Base-by-base conservation (phyloP, 305 asterid species). In the Fraxinus paxiana region DNA sequence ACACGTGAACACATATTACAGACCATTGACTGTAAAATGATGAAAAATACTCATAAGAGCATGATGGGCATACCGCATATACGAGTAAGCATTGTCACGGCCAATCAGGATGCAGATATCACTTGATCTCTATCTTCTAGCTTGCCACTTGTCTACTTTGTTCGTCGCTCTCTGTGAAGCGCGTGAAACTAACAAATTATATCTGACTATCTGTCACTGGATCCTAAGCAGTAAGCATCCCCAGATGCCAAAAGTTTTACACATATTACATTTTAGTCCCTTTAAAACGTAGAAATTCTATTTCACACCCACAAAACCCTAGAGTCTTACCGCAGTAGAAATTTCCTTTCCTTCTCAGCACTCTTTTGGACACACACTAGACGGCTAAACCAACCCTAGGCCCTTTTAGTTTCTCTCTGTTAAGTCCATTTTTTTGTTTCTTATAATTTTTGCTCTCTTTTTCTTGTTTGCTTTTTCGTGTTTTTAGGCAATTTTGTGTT, bases 221-320 rank as follows among this genome's bases (percentile, higher is more conserved):
- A 48, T 15, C 20, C 59, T 48, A 48, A 4, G 59, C 59, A 48
- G 59, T 15, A 10, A 43, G 5, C 54, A 43, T 5, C 54, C 51
- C n/a, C 17, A 13, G 6, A 46, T 46, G 20, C 18, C 18, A 48
- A 84, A 86, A 17, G 67, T 15, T 86, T 28, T 84, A 80, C 84
- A 82, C 12, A 3, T 30, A 13, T 15, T 31, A 65, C 73, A 65
- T 26, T 65, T 28, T 65, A 67, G 37, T 76, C 87, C 85, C 51
- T 2, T 15, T 48, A 48, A 2, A 35, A 48, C 0, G 20, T 9
- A 3, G 15, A 30, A 77, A 84, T 86, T 4, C 37, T 81, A 24
- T 34, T 77, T 84, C 3, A 15, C 43, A 56, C 84, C 86, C 80
- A n/a, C 83, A 81, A 86, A 84, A 82, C 89, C 89, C 84, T 82